Percentiles rank a stretch among this genome's conserved stretches.
phyloP scores from a whole-genome alignment of 2,329 filamentous ascomycete species.

The Epichloe sylvatica region DNA sequence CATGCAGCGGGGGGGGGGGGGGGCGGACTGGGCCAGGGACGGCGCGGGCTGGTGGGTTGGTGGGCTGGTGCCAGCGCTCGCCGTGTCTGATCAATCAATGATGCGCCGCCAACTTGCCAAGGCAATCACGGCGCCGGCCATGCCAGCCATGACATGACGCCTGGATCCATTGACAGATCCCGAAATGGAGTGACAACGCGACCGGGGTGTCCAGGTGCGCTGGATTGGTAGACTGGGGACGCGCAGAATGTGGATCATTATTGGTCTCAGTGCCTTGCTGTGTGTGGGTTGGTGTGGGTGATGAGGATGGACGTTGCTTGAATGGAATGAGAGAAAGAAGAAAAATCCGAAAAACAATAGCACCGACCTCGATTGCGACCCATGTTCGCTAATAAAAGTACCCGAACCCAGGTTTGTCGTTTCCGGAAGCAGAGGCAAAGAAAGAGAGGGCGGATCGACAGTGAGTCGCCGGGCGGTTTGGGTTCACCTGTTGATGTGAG shows the following conservation, averaged over 20 bases:
- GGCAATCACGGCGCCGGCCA: not conserved
- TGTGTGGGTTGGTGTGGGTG: not conserved
- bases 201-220: not conserved
- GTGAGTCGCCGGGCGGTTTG: not conserved
- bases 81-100: not conserved
- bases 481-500: not conserved
- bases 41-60: not conserved
- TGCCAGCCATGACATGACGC: not conserved
- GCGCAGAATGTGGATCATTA: not conserved
- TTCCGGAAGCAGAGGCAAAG: not conserved
- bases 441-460: not conserved
- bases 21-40: not conserved
- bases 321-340: conserved; percentile 3
- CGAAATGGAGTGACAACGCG: not conserved
- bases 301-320: not conserved
- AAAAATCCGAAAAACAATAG: not conserved
- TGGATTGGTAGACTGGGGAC: not conserved
- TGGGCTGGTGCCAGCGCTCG: not conserved
- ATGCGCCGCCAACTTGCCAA: not conserved
- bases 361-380: conserved; percentile 41
- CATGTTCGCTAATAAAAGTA: conserved; percentile 23
- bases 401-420: not conserved
- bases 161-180: not conserved
- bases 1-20: too few species aligned
- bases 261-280: not conserved